Evolutionary conservation across 139 green algal species (phyloP).

Genomic region (Coelastrella sp.): DNA sequence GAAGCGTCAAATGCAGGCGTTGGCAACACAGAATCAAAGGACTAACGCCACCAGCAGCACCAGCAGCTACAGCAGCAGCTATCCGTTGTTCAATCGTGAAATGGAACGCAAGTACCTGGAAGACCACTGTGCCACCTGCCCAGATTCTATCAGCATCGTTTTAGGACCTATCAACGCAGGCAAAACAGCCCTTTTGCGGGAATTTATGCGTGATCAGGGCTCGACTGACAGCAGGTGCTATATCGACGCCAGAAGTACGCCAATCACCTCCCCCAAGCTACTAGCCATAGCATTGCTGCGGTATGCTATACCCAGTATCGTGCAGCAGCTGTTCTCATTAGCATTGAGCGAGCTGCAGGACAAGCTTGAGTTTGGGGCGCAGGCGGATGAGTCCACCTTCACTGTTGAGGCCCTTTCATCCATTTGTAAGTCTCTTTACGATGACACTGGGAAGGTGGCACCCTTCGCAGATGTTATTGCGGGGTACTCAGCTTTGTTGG

Average conservation of each 20-base stretch:
- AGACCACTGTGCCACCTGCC: not conserved
- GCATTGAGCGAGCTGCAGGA: not conserved
- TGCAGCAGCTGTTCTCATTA: not conserved
- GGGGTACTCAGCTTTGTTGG: not conserved
- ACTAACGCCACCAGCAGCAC: not conserved
- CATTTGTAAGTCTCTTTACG: too few relatives aligned
- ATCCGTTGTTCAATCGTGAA: not conserved
- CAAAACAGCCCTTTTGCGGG: conserved; percentile 8
- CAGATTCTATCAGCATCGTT: conserved; percentile 13
- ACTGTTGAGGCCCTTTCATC: too few relatives aligned
- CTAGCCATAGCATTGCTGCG: not conserved
- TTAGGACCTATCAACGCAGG: not conserved
- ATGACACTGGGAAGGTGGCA: not conserved
- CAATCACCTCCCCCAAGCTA: not conserved
- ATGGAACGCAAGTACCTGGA: not conserved
- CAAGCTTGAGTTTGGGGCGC: not conserved
- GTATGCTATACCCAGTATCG: not conserved
- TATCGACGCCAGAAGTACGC: conserved; percentile 3
- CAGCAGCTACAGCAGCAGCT: conserved; percentile 10
- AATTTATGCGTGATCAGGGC: not conserved
- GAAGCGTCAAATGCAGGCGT: not conserved
- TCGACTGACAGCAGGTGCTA: conserved; percentile 5
- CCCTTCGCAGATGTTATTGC: not conserved
- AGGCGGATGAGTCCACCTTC: too few relatives aligned
- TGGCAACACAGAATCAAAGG: conserved; percentile 2